Base-by-base conservation (phyloP, 1,284 basidiomycete species). In the Ustilago trichophora region DNA sequence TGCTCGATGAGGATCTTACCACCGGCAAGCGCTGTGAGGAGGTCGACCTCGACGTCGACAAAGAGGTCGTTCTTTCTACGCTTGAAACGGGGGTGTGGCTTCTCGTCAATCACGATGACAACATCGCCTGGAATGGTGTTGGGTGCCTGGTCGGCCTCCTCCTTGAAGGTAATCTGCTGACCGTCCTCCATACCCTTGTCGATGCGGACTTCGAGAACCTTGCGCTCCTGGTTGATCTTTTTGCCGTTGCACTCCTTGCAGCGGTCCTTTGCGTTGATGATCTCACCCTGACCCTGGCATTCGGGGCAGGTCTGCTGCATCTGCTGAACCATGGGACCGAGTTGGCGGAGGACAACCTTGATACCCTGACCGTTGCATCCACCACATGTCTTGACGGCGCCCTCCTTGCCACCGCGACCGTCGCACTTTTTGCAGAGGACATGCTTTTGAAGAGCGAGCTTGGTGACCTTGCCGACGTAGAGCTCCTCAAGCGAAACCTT, bases 261-360 rank as follows among this genome's bases (percentile, higher is more conserved):
- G 71, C 90, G 87, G 85, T 98, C 93, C 84, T 95, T 98, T 54
- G 86, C 82, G 83, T 93, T 93, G 85, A 98, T 96, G 76, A 92
- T 87, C 84, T 98, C 95, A 70, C 96, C 96, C 19, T 88, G 87
- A 27, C 92, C 96, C 48, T 86, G 87, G 83, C 96, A 99, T 27
- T 97, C 94, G 80, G 90, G 88, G 85, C 96, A 99, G 45, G 89
- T 87, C 71, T 93, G 91, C 83, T 98, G 96, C 78, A 98, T 92
- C 84, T 99, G 96, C 84, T 99, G 96, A 76, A 99, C 93, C 96
- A 99, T 99, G 15, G 96, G 96, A 31, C 96, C 96, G 87, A 96
- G 90, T 83, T 98, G 95, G 64, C 96, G 91, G 60, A 98, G 85
- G 54, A 90, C 92, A 76, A 98, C 84, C 83, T 90, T 92, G 84